A percentile compares a stretch with the other conserved stretches of the same genome.
These are phyloP conservation scores for Carex arenaria DNA, from an alignment of 202 grass and related monocot genomes.

Conservation along the genomic window DNA sequence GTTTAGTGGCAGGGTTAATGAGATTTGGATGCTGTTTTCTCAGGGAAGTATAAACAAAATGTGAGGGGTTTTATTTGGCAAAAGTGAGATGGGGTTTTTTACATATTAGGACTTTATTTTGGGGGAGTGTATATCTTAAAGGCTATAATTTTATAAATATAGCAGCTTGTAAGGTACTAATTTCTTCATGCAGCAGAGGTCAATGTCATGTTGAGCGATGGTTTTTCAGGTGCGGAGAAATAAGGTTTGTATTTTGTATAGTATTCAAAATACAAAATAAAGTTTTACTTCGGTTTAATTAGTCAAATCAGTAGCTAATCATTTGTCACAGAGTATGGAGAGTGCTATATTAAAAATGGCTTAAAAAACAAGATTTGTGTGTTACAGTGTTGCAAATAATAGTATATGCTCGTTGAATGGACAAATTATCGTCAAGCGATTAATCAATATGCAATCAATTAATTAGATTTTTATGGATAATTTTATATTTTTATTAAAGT, in stretches of 20 bases:
- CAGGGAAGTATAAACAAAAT: background rate
- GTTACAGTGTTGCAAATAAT: too few species aligned
- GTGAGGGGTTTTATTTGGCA: background rate
- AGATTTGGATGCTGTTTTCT: slow-evolving; percentile 91
- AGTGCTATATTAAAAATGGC: too few species aligned
- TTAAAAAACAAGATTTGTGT: too few species aligned
- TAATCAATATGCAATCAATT: too few species aligned
- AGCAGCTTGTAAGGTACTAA: background rate
- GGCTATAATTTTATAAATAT: background rate
- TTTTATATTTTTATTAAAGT: too few species aligned
- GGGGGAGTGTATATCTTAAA: slow-evolving; percentile 1
- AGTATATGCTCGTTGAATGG: too few species aligned
- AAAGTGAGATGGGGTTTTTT: background rate
- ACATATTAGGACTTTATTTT: too few species aligned
- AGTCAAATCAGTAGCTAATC: background rate
- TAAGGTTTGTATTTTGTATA: background rate
- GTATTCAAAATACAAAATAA: background rate
- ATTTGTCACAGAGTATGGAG: too few species aligned
- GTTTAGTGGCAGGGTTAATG: slow-evolving; percentile 79
- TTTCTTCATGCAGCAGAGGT: background rate
- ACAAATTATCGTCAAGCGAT: too few species aligned
- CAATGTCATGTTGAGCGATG: background rate
- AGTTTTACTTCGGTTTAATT: background rate
- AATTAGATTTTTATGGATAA: too few species aligned
- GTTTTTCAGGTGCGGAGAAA: background rate